These are phyloP conservation scores for Capsella bursapastoris DNA, from an alignment of 345 rosid genomes.

Conservation along the genomic window DNA sequence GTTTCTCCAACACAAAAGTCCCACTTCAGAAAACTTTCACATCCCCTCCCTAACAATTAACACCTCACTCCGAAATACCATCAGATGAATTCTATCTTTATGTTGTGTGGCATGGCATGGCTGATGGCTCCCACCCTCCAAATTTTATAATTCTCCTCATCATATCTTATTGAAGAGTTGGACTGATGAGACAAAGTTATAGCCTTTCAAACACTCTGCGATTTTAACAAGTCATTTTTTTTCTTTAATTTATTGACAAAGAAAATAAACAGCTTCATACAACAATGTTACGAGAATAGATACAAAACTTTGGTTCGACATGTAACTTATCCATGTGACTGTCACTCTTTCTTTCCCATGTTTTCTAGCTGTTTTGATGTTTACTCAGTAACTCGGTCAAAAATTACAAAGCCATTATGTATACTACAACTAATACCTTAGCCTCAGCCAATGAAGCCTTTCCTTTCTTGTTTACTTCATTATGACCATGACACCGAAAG, in stretches of 20 bases:
- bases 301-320: conserved; percentile 30
- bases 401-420: conserved; percentile 13
- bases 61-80: conserved; percentile 19
- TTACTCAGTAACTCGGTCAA: conserved; percentile 1
- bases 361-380: not conserved
- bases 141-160: not conserved
- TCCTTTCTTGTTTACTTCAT: conserved; percentile 10
- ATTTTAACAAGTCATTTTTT: conserved; percentile 6
- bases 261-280: not conserved
- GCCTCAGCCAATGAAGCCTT: conserved; percentile 4
- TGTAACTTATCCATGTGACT: conserved; percentile 19
- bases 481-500: not conserved
- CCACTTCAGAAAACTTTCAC: conserved; percentile 37
- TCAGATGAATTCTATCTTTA: conserved; percentile 9
- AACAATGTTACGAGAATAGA: conserved; percentile 20
- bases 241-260: not conserved
- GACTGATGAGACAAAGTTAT: not conserved
- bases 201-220: conserved; percentile 1
- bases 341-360: not conserved
- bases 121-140: conserved; percentile 13
- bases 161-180: not conserved
- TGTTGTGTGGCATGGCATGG: not conserved
- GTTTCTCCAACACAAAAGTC: conserved; percentile 25
- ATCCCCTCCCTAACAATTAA: conserved; percentile 29
- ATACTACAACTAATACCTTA: too few relatives aligned